These are phyloP conservation scores for Groenewaldozyma sp. DNA, from an alignment of 1,139 yeast species.

Conservation along the genomic window DNA sequence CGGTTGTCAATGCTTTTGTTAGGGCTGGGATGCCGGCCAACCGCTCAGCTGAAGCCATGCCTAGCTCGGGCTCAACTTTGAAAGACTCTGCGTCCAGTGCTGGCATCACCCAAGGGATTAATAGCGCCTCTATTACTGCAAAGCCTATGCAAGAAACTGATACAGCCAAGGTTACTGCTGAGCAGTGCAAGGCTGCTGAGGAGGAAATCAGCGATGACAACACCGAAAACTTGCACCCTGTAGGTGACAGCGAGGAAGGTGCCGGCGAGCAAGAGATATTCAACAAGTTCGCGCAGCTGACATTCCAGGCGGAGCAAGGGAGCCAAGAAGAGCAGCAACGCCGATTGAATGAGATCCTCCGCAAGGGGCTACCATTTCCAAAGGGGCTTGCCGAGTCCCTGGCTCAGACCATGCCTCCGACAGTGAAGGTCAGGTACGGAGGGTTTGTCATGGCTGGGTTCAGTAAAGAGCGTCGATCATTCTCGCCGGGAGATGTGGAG, in stretches of 20 bases:
- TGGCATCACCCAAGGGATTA: neutral
- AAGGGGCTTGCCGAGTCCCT: neutral
- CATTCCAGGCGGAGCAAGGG: neutral
- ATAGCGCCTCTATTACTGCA: neutral
- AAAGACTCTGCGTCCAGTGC: neutral
- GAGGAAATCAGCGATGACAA: constrained; percentile 1
- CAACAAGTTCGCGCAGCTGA: neutral
- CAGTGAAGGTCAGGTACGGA: constrained; percentile 33
- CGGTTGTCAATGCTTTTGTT: neutral
- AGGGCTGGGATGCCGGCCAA: too few relatives aligned
- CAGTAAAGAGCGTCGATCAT: constrained; percentile 28
- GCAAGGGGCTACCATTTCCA: neutral
- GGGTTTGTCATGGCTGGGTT: constrained; percentile 52
- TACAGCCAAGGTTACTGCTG: constrained; percentile 1
- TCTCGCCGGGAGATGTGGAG: constrained; percentile 39
- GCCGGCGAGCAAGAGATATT: neutral
- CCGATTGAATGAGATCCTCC: neutral
- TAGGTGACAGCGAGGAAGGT: neutral
- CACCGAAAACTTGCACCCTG: constrained; percentile 2
- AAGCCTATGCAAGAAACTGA: neutral
- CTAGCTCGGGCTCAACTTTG: neutral
- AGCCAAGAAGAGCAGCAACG: neutral
- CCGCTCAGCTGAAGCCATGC: neutral
- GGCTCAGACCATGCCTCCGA: neutral
- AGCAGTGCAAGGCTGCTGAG: constrained; percentile 1